A percentile compares a stretch with the other conserved stretches of the same genome.
Conservation (phyloP, 495 filamentous ascomycete genomes). For the Friedmanniomyces simplex region DNA sequence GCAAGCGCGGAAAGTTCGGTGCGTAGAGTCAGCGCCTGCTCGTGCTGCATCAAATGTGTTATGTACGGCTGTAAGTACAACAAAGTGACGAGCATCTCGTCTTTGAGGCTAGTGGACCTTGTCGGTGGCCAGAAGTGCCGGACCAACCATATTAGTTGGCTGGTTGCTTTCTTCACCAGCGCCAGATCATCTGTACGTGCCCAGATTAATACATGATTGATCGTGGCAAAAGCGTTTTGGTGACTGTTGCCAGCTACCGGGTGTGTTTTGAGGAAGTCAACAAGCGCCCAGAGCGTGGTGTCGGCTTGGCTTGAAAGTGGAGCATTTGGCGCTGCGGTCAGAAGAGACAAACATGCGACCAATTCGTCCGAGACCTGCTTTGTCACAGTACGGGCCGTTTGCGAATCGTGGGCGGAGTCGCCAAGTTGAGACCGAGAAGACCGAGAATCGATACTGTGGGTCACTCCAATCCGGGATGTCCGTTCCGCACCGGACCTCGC, state of each 20-base stretch:
- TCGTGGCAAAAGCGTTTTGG: slow-evolving; percentile 58
- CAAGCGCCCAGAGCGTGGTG: slow-evolving; percentile 45
- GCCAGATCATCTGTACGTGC: slow-evolving; percentile 56
- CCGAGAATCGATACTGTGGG: slow-evolving; percentile 6
- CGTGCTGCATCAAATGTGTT: slow-evolving; percentile 31
- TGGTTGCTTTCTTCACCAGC: slow-evolving; percentile 46
- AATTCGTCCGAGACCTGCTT: slow-evolving; percentile 19
- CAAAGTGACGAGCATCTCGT: slow-evolving; percentile 63
- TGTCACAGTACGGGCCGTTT: slow-evolving; percentile 1
- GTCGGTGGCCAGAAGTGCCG: slow-evolving; percentile 53
- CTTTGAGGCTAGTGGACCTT: slow-evolving; percentile 36
- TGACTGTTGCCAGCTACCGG: slow-evolving; percentile 28
- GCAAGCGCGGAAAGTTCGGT: slow-evolving; percentile 29
- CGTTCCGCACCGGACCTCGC: slow-evolving; percentile 3
- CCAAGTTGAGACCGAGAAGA: slow-evolving; percentile 12
- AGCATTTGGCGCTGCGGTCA: slow-evolving; percentile 60
- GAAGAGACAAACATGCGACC: slow-evolving; percentile 38
- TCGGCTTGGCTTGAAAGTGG: slow-evolving; percentile 52
- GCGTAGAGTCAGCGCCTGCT: slow-evolving; percentile 22
- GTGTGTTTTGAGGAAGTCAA: slow-evolving; percentile 43
- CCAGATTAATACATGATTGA: slow-evolving; percentile 59
- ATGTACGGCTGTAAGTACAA: slow-evolving; percentile 55
- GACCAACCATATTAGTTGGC: slow-evolving; percentile 58
- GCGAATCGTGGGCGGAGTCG: slow-evolving; percentile 6
- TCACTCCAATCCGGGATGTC: background rate